phyloP scores from a whole-genome alignment of 2,329 filamentous ascomycete species.

The Fusarium illudens region DNA sequence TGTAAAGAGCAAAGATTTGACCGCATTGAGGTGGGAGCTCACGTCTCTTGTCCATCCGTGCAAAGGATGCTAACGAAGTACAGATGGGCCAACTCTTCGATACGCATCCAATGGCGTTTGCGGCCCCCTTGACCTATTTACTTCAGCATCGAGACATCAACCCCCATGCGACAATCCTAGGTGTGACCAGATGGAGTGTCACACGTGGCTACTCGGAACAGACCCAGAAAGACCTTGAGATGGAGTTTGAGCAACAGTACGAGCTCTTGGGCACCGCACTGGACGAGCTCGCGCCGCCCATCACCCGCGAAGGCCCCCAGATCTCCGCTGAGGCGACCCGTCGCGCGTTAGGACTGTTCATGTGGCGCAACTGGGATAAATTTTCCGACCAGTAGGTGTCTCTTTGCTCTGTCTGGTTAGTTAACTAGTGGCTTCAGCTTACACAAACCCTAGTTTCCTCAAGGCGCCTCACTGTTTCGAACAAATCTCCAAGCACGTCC shows the following conservation, averaged over 20 bases:
- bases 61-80: not conserved
- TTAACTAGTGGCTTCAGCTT: not conserved
- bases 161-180: slow-evolving; percentile 38
- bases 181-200: slow-evolving; percentile 11
- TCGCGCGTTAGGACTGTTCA: slow-evolving; percentile 31
- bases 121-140: slow-evolving; percentile 8
- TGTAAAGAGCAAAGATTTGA: slow-evolving; percentile 11
- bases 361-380: slow-evolving; percentile 41
- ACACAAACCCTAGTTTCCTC: slow-evolving; percentile 12
- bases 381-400: slow-evolving; percentile 30
- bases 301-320: not conserved
- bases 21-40: slow-evolving; percentile 24
- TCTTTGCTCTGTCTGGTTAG: not conserved
- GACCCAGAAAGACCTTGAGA: not conserved
- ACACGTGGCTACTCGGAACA: not conserved
- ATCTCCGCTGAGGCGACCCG: slow-evolving; percentile 2
- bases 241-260: slow-evolving; percentile 10
- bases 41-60: not conserved
- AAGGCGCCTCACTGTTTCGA: slow-evolving; percentile 1
- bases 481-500: not conserved
- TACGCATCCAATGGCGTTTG: slow-evolving; percentile 22
- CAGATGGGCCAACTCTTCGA: slow-evolving; percentile 11
- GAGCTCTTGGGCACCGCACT: slow-evolving; percentile 8
- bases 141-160: slow-evolving; percentile 39
- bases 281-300: slow-evolving; percentile 33